These are phyloP conservation scores for Ramichloridium luteum DNA, from an alignment of 2,329 filamentous ascomycete genomes.

Conservation along the genomic window DNA sequence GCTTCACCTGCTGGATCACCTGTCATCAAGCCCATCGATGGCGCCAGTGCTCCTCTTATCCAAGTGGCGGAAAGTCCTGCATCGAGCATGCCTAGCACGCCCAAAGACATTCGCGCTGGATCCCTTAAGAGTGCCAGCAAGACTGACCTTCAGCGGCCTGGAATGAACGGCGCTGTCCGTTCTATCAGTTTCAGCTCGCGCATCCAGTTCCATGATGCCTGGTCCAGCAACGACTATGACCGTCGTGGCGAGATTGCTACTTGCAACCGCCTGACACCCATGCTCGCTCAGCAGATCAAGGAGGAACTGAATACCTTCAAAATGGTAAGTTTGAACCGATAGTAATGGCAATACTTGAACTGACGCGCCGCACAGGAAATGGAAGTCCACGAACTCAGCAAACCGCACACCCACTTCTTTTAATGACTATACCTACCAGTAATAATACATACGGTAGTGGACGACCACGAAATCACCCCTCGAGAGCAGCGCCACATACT, in stretches of 20 bases:
- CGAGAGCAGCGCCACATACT: conserved; percentile 1
- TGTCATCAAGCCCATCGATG: conserved; percentile 51
- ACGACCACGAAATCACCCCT: conserved; percentile 9
- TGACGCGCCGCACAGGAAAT: conserved; percentile 88
- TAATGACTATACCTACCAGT: conserved; percentile 41
- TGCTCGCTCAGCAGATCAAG: conserved; percentile 97
- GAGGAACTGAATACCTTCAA: conserved; percentile 99
- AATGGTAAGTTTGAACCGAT: conserved; percentile 64
- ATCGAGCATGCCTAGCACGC: conserved; percentile 79
- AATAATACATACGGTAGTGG: conserved; percentile 8
- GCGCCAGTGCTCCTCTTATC: conserved; percentile 46
- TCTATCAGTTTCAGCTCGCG: conserved; percentile 73
- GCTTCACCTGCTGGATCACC: conserved; percentile 59
- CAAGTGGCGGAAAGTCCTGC: conserved; percentile 63
- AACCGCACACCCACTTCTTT: conserved; percentile 99
- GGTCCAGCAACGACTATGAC: conserved; percentile 91
- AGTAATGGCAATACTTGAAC: too few relatives aligned
- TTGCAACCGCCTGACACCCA: conserved; percentile 91
- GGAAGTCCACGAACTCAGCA: conserved; percentile 98
- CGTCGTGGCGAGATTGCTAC: conserved; percentile 91
- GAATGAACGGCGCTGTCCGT: conserved; percentile 48
- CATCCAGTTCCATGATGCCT: conserved; percentile 91
- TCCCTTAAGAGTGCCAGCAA: conserved; percentile 52
- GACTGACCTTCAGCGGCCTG: too few relatives aligned
- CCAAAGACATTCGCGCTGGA: conserved; percentile 52